A percentile compares a stretch with the other conserved stretches of the same genome.
phyloP scores from a whole-genome alignment of 768 basidiomycete genomes.

The Candolleomyces efflorescens region DNA sequence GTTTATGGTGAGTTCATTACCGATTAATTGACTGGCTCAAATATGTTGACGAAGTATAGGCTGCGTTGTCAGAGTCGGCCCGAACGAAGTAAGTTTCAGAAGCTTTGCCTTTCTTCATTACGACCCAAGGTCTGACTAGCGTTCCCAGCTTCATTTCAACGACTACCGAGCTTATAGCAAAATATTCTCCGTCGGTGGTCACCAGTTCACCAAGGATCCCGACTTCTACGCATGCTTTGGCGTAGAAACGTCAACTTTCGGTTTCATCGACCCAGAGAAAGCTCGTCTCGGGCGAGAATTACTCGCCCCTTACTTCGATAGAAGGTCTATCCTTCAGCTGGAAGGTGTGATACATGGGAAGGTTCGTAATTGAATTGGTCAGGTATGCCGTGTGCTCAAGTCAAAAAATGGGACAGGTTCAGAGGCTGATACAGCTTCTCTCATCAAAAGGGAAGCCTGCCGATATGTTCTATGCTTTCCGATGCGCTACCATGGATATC shows the following conservation, averaged over 20 bases:
- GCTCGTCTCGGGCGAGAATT: slow-evolving; percentile 28
- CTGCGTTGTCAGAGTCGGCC: slow-evolving; percentile 34
- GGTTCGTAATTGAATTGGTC: slow-evolving; percentile 18
- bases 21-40: not conserved
- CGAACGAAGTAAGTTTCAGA: slow-evolving; percentile 28
- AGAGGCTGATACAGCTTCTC: slow-evolving; percentile 23
- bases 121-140: not conserved
- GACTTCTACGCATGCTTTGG: slow-evolving; percentile 34
- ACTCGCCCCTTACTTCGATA: slow-evolving; percentile 34
- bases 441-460: slow-evolving; percentile 16
- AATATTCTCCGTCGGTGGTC: slow-evolving; percentile 31
- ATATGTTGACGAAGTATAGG: slow-evolving; percentile 18
- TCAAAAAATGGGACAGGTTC: slow-evolving; percentile 21
- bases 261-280: slow-evolving; percentile 27
- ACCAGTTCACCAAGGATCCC: slow-evolving; percentile 33
- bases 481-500: slow-evolving; percentile 38
- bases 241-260: slow-evolving; percentile 30
- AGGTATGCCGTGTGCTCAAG: not conserved
- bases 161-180: slow-evolving; percentile 27
- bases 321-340: slow-evolving; percentile 30
- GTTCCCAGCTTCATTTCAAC: slow-evolving; percentile 33
- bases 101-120: not conserved
- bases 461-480: slow-evolving; percentile 37
- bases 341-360: slow-evolving; percentile 26
- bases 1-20: slow-evolving; percentile 24